These are phyloP conservation scores for Colletotrichum acutatum DNA, from an alignment of 2,329 filamentous ascomycete species.

Conservation along the genomic window DNA sequence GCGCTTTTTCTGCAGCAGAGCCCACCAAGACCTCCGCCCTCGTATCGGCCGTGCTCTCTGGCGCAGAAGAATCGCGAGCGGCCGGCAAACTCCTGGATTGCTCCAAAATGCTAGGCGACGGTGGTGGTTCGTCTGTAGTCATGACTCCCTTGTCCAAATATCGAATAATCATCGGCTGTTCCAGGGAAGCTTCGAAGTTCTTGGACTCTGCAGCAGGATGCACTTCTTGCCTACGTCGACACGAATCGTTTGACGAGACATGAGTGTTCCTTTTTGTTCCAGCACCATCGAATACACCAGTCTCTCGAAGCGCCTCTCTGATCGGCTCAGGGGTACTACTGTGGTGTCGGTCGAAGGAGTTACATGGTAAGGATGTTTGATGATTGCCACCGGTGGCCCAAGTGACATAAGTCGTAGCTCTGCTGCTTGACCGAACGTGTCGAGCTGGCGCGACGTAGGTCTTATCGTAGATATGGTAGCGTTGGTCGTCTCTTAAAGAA, in stretches of 20 bases:
- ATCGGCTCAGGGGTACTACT: slow-evolving; percentile 24
- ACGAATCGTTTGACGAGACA: not conserved
- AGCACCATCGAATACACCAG: slow-evolving; percentile 21
- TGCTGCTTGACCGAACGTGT: slow-evolving; percentile 2
- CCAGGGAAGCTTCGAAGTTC: not conserved
- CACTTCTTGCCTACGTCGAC: not conserved
- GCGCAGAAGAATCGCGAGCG: not conserved
- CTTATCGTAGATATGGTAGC: not conserved
- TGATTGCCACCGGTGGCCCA: slow-evolving; percentile 38
- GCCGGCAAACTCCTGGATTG: not conserved
- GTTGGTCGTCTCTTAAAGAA: not conserved
- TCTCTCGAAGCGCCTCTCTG: slow-evolving; percentile 13
- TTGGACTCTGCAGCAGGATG: no score
- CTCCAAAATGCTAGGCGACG: not conserved
- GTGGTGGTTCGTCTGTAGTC: not conserved
- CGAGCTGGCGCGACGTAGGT: not conserved
- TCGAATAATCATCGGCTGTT: slow-evolving; percentile 20
- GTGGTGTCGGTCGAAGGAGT: not conserved
- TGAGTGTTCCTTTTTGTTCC: not conserved
- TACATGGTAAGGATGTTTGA: not conserved
- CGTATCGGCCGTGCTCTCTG: not conserved
- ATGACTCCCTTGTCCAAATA: slow-evolving; percentile 38
- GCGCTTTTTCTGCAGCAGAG: not conserved
- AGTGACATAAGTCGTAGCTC: slow-evolving; percentile 36
- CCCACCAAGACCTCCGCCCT: no score